Conservation (phyloP, 2,329 filamentous ascomycete species). For the Lecanoromycetidae sp. region DNA sequence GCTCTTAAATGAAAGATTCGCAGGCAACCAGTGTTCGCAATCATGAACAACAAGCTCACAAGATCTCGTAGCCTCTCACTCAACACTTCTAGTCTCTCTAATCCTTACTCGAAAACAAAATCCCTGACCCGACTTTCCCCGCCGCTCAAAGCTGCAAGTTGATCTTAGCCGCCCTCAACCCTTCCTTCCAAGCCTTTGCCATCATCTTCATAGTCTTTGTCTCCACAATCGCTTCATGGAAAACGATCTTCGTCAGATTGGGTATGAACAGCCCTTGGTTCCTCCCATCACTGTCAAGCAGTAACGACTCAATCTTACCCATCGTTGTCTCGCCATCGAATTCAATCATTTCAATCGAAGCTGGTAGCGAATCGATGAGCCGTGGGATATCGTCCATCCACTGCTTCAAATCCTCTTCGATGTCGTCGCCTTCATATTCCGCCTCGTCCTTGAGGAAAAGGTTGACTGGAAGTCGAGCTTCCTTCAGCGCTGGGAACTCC, state of each 20-base stretch:
- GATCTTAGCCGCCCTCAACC: neutral
- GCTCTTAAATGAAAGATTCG: no score
- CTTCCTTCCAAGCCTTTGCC: neutral
- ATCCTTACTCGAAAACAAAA: no score
- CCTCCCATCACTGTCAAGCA: neutral
- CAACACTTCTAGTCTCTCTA: no score
- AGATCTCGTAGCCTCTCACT: no score
- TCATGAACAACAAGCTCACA: no score
- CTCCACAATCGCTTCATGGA: neutral
- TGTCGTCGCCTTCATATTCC: neutral
- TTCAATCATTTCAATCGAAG: neutral
- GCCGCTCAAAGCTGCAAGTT: no score
- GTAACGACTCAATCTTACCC: neutral
- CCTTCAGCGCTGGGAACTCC: neutral
- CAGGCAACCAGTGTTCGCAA: no score
- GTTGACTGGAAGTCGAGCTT: neutral
- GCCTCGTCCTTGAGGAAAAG: neutral
- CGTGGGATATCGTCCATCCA: neutral
- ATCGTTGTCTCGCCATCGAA: neutral
- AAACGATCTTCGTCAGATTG: neutral
- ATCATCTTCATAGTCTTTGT: neutral
- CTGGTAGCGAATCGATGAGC: neutral
- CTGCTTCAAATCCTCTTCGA: neutral
- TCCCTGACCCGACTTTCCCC: no score
- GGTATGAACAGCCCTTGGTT: neutral